Evolutionary conservation across 1,139 yeast species (phyloP), one percentile per base, ranked within the genome.

Genomic region (Saccharomyces pastorianus): DNA sequence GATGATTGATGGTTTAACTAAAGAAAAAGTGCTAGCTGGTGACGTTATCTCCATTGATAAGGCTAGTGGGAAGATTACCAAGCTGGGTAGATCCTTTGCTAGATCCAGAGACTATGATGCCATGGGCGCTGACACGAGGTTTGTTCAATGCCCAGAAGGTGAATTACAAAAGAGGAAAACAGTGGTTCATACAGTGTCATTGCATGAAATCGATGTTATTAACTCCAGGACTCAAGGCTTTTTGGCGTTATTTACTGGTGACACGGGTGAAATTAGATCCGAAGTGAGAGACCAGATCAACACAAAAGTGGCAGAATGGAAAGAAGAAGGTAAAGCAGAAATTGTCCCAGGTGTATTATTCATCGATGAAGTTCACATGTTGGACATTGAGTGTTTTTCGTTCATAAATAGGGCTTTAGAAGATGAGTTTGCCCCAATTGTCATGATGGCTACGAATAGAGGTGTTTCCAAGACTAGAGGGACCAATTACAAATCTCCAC

Each of bases 221-320:
- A 95, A 95, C 73, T 90, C 98, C 14, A 84, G 99, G 71, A 91
- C 96, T 50, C 99, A 95, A 73, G 99, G 99, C n/a, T 93, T 93
- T 69, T 77, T 95, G 69, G 99, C 99, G 1, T 78, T 95, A 59
- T 95, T 95, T 69, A 85, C 95, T 52, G 99, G 98, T 62, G 99
- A 93, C 71, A 93, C 98, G 26, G 99, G 99, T 62, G 99, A 93
- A 75, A 93, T 93, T 64, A 81, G 96, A 63, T 80, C 95, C 9
- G 99, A 95, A 72, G 95, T 95, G 38, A 84, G 99, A 68, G 97
- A 91, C 69, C 99, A 95, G 74, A 93, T 95, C 71, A 93, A 95
- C 73, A 82, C 91, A 52, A 93, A 93, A 73, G 97, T 95, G 53
- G 96, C 95, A 31, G 99, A 95, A 73, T 95, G 99, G 99, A 89